These are phyloP conservation scores for Fusarium tuaranense DNA, from an alignment of 2,329 filamentous ascomycete species.

Conservation along the genomic window DNA sequence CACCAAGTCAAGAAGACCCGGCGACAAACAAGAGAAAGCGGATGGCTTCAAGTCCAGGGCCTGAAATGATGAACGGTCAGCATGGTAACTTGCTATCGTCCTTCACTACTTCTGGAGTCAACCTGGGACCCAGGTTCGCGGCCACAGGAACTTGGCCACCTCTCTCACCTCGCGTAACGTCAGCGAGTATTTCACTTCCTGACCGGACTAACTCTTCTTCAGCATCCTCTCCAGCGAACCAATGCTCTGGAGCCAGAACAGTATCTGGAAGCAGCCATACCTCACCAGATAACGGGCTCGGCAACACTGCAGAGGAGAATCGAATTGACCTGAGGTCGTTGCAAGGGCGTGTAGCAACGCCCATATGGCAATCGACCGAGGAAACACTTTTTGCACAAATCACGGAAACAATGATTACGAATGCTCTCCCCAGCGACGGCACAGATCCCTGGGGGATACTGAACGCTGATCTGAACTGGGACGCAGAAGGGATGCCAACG, in stretches of 20 bases:
- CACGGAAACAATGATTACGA: slow-evolving; percentile 40
- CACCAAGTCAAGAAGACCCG: slow-evolving; percentile 21
- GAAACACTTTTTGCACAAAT: slow-evolving; percentile 47
- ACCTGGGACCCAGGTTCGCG: slow-evolving; percentile 6
- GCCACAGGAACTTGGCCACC: slow-evolving; percentile 16
- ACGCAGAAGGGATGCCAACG: slow-evolving; percentile 18
- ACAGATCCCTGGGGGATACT: slow-evolving; percentile 47
- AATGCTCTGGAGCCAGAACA: slow-evolving; percentile 35
- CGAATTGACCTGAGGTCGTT: slow-evolving; percentile 49
- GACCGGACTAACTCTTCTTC: slow-evolving; percentile 50
- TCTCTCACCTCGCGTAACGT: slow-evolving; percentile 13
- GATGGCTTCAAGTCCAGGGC: slow-evolving; percentile 42
- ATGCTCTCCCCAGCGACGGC: slow-evolving; percentile 35
- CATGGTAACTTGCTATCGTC: not conserved
- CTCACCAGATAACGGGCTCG: slow-evolving; percentile 48
- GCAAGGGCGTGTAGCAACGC: slow-evolving; percentile 47
- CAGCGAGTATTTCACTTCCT: slow-evolving; percentile 39
- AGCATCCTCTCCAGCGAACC: slow-evolving; percentile 46
- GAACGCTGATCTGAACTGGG: slow-evolving; percentile 45
- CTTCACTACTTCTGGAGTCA: slow-evolving; percentile 1
- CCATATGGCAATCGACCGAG: slow-evolving; percentile 48
- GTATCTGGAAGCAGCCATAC: slow-evolving; percentile 47
- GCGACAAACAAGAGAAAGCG: slow-evolving; percentile 50
- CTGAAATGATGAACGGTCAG: slow-evolving; percentile 21
- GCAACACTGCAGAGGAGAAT: slow-evolving; percentile 53